Evolutionary conservation across 352 stramenopile species (phyloP).

Genomic region (Phytophthora nicotianae): DNA sequence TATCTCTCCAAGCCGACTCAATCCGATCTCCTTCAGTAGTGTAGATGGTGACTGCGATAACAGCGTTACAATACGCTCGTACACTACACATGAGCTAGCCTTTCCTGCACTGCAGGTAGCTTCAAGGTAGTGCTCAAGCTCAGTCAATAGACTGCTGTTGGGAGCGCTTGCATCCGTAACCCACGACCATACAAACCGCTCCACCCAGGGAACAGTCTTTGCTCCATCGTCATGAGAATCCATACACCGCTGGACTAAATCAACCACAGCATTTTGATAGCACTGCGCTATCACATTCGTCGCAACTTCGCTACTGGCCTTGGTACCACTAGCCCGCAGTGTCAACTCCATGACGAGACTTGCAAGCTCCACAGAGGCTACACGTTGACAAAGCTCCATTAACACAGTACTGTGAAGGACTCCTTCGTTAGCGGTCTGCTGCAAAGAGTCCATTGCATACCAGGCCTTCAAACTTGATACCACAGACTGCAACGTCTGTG

Average conservation of each 20-base stretch:
- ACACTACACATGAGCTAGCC: conserved; percentile 6
- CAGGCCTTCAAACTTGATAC: conserved; percentile 23
- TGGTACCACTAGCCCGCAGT: conserved; percentile 27
- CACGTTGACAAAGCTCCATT: conserved; percentile 26
- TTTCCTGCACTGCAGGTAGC: neutral
- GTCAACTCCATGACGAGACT: conserved; percentile 41
- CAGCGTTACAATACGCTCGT: conserved; percentile 30
- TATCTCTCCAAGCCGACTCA: conserved; percentile 23
- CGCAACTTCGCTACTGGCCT: conserved; percentile 17
- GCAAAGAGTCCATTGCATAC: conserved; percentile 36
- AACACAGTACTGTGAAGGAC: conserved; percentile 18
- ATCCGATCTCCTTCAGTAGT: conserved; percentile 41
- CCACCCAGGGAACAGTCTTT: conserved; percentile 25
- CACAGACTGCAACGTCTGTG: conserved; percentile 10
- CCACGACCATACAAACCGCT: conserved; percentile 32
- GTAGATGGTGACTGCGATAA: conserved; percentile 40
- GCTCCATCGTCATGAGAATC: conserved; percentile 4
- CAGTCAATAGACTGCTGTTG: conserved; percentile 11
- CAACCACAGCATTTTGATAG: conserved; percentile 23
- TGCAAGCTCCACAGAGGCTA: conserved; percentile 31
- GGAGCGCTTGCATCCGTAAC: conserved; percentile 5
- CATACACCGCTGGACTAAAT: conserved; percentile 22
- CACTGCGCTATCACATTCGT: conserved; percentile 21
- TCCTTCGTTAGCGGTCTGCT: conserved; percentile 27
- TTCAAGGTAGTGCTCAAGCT: conserved; percentile 26